Conservation (phyloP, 2,329 filamentous ascomycete species). For the Ambrosiella cleistominuta region DNA sequence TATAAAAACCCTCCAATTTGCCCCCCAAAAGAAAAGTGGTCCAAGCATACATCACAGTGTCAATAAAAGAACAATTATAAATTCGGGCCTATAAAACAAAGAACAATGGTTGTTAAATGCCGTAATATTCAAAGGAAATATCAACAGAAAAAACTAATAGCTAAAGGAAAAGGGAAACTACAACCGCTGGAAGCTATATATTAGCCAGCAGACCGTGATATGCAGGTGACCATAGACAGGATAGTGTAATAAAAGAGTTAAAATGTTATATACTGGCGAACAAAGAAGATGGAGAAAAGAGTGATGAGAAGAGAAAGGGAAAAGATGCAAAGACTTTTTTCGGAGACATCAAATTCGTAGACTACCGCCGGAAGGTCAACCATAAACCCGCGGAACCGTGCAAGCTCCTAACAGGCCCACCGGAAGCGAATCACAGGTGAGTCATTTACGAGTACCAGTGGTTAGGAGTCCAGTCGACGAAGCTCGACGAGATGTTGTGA, state of each 20-base stretch:
- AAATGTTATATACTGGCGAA: background rate
- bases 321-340: background rate
- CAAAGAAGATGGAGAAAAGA: background rate
- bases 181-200: too few relatives aligned
- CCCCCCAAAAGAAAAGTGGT: too few relatives aligned
- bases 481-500: slow-evolving; percentile 19
- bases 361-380: background rate
- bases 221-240: background rate
- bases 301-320: background rate
- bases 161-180: too few relatives aligned
- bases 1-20: too few relatives aligned
- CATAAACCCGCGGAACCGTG: background rate
- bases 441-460: slow-evolving; percentile 15
- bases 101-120: too few relatives aligned
- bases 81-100: too few relatives aligned
- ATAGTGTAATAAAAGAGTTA: background rate
- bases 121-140: too few relatives aligned
- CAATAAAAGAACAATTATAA: too few relatives aligned
- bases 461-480: slow-evolving; percentile 19
- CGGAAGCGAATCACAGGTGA: background rate
- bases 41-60: too few relatives aligned
- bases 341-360: background rate
- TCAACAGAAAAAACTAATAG: too few relatives aligned
- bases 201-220: background rate
- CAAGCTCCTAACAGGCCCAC: background rate